Percentiles rank a stretch among this genome's conserved stretches.
phyloP scores from a whole-genome alignment of 495 filamentous ascomycete species.

The Aspergillus haitiensis region DNA sequence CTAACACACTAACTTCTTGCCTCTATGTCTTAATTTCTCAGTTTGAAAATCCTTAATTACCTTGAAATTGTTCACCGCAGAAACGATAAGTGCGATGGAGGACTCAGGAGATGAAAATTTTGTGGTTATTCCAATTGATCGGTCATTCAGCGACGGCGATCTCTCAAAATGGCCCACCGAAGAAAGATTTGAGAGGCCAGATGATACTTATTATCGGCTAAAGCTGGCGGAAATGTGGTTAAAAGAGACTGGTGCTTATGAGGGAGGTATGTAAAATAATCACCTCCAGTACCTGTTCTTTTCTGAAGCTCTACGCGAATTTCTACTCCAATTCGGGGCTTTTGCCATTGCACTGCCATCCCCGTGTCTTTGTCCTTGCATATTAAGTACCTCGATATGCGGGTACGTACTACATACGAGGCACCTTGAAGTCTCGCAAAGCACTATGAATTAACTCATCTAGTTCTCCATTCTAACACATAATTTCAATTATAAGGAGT shows the following conservation, averaged over 20 bases:
- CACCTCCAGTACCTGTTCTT: neutral
- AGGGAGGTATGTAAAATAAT: constrained; percentile 32
- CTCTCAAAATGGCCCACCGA: constrained; percentile 35
- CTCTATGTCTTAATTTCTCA: too few relatives aligned
- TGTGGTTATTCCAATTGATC: constrained; percentile 35
- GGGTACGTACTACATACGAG: too few relatives aligned
- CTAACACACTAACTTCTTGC: too few relatives aligned
- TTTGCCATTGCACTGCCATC: too few relatives aligned
- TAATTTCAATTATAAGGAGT: constrained; percentile 31
- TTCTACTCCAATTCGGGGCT: neutral
- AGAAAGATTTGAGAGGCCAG: constrained; percentile 20
- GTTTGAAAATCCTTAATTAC: constrained; percentile 4
- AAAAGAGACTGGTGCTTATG: constrained; percentile 31
- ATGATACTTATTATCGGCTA: constrained; percentile 30
- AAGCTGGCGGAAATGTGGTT: constrained; percentile 44
- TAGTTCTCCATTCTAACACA: constrained; percentile 12
- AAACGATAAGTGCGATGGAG: constrained; percentile 2
- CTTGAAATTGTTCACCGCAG: neutral
- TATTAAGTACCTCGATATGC: too few relatives aligned
- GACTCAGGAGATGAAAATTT: constrained; percentile 25
- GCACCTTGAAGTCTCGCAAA: too few relatives aligned
- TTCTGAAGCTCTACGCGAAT: neutral
- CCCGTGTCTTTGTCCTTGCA: too few relatives aligned
- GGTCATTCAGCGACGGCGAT: constrained; percentile 37
- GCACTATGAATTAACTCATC: neutral